phyloP scores from a whole-genome alignment of 2,329 filamentous ascomycete genomes.

The Malbranchea zuffiana region DNA sequence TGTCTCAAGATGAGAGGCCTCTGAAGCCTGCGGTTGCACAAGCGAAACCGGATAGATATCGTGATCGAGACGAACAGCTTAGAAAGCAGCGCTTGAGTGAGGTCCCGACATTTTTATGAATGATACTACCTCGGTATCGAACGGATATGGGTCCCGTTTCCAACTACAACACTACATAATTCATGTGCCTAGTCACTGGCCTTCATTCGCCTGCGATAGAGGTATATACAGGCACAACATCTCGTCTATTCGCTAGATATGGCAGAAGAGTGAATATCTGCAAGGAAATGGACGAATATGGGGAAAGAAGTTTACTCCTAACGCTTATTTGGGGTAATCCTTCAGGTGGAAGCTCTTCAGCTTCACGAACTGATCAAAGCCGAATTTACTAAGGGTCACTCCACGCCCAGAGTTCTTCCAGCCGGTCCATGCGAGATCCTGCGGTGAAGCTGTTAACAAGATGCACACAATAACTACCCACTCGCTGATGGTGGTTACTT shows the following conservation, averaged over 20 bases:
- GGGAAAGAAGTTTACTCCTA: neutral
- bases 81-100: slow-evolving; percentile 33
- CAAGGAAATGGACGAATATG: too few relatives aligned
- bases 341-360: slow-evolving; percentile 94
- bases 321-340: slow-evolving; percentile 50
- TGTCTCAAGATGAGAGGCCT: slow-evolving; percentile 23
- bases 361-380: slow-evolving; percentile 92
- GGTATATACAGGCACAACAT: too few relatives aligned
- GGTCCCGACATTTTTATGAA: slow-evolving; percentile 34
- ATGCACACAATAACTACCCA: too few relatives aligned
- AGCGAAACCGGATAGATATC: slow-evolving; percentile 13
- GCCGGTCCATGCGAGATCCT: slow-evolving; percentile 93
- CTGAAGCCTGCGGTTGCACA: neutral
- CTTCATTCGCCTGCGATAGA: too few relatives aligned
- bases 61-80: slow-evolving; percentile 17
- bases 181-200: too few relatives aligned
- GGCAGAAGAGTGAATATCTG: too few relatives aligned
- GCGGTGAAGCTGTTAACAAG: too few relatives aligned
- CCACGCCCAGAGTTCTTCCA: slow-evolving; percentile 97
- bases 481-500: slow-evolving; percentile 38
- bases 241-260: too few relatives aligned
- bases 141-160: too few relatives aligned
- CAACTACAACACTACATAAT: too few relatives aligned
- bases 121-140: too few relatives aligned
- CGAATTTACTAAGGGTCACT: slow-evolving; percentile 76